Evolutionary conservation across 2,329 filamentous ascomycete genomes (phyloP).

Genomic region (Ambrosiella xylebori): DNA sequence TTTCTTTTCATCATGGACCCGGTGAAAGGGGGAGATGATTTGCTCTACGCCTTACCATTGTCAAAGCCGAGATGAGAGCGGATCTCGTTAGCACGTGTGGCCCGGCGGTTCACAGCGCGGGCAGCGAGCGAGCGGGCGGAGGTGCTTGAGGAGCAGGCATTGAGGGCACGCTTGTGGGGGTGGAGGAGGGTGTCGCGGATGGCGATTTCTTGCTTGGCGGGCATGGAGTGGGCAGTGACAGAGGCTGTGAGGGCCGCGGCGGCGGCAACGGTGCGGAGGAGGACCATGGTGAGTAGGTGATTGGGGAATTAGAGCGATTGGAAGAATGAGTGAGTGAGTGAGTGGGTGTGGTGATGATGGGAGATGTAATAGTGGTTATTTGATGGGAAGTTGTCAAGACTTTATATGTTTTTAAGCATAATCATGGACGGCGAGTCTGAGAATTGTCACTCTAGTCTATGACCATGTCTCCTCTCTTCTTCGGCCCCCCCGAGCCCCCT

Average conservation of each 20-base stretch:
- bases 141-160: not conserved
- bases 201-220: not conserved
- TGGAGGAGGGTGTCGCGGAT: not conserved
- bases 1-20: not conserved
- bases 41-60: not conserved
- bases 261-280: not conserved
- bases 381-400: not conserved
- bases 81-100: not conserved
- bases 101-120: not conserved
- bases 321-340: not conserved
- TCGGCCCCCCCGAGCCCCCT: not conserved
- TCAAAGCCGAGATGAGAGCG: not conserved
- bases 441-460: too few relatives aligned
- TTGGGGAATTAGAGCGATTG: not conserved
- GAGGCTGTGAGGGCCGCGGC: not conserved
- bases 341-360: not conserved
- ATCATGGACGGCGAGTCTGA: too few relatives aligned
- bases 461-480: not conserved
- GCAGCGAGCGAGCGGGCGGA: not conserved
- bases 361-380: not conserved
- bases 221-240: not conserved
- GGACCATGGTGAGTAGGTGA: not conserved
- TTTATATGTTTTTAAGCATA: not conserved
- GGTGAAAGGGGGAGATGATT: not conserved
- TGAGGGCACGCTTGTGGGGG: not conserved